Evolutionary conservation across 2,329 filamentous ascomycete species (phyloP), one percentile per base, ranked within the genome.

Genomic region (Colletotrichum sp.): DNA sequence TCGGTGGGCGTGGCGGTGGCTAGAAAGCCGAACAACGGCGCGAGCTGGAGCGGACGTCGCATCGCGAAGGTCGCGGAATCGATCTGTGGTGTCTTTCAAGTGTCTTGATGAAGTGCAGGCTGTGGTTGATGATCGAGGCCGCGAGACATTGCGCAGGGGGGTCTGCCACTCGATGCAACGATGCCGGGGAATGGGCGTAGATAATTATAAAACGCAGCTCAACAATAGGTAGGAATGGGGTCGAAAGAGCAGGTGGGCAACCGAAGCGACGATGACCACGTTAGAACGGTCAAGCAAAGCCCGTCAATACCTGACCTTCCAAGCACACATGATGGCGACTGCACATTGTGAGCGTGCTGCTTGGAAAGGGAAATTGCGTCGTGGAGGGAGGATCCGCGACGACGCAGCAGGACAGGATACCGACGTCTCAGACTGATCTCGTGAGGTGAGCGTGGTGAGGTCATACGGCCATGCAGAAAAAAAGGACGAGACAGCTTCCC

Each of bases 351-450:
- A 10, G 14, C 18, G 21, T 56, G 28, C 48, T 58, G 13, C 38
- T 61, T 12, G 14, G 52, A 64, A 55, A 14, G n/a, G 43, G n/a
- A 28, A 32, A 32, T n/a, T 32, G 28, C 10, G 26, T 38, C 32
- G 32, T 63, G 32, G 34, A 43, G 34, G 61, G 32, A 69, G 48
- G 52, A 24, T 64, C 43, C 24, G 34, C 55, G 62, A 72, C 69
- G 67, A 61, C 34, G 59, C 48, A 69, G 63, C 48, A 69, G 56
- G 58, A 69, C n/a, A 64, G 71, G 66, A 66, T 66, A 74, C 66
- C 71, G 74, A 73, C 74, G 74, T 76, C 71, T 76, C 65, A 63
- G 55, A 34, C 38, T 69, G 74, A 76, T 76, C 74, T 76, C 74
- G 71, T 76, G 74, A 76, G 74, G 65, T 74, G 36, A 74, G 65